These are phyloP conservation scores for Venturiaceae sp. DNA, from an alignment of 2,329 filamentous ascomycete species.

Conservation along the genomic window DNA sequence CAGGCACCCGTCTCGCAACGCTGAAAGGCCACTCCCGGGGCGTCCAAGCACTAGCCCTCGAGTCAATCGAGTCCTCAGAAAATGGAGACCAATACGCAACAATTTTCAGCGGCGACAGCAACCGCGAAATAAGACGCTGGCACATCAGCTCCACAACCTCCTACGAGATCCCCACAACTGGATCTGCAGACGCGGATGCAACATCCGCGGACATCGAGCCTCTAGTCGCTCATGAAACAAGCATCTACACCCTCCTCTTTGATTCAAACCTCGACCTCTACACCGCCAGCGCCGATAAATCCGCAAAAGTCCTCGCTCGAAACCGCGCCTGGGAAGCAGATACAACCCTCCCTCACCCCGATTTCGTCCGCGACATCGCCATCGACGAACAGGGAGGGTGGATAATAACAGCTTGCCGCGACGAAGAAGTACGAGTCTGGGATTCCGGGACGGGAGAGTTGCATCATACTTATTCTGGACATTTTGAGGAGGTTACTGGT, in stretches of 20 bases:
- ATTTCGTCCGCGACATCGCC: conserved; percentile 79
- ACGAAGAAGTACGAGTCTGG: conserved; percentile 91
- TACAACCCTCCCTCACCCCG: conserved; percentile 67
- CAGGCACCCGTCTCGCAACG: conserved; percentile 60
- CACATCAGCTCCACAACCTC: conserved; percentile 44
- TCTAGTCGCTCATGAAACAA: conserved; percentile 80
- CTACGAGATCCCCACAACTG: conserved; percentile 37
- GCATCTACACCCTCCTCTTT: conserved; percentile 72
- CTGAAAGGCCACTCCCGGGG: conserved; percentile 72
- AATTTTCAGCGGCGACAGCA: conserved; percentile 64
- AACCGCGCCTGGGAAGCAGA: conserved; percentile 60
- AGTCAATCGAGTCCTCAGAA: conserved; percentile 45
- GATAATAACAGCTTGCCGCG: conserved; percentile 79
- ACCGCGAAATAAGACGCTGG: conserved; percentile 64
- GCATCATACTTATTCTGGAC: conserved; percentile 65
- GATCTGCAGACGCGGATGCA: conserved; percentile 4
- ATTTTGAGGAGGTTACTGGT: conserved; percentile 89
- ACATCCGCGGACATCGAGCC: conserved; percentile 35
- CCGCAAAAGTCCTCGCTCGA: conserved; percentile 68
- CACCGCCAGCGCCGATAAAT: conserved; percentile 90
- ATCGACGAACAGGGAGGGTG: conserved; percentile 60
- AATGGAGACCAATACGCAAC: conserved; percentile 13
- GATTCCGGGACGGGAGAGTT: conserved; percentile 62
- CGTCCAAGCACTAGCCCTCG: conserved; percentile 68
- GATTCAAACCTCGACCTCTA: conserved; percentile 68